Conservation (phyloP, 768 basidiomycete genomes). For the Psilocybe sp. region DNA sequence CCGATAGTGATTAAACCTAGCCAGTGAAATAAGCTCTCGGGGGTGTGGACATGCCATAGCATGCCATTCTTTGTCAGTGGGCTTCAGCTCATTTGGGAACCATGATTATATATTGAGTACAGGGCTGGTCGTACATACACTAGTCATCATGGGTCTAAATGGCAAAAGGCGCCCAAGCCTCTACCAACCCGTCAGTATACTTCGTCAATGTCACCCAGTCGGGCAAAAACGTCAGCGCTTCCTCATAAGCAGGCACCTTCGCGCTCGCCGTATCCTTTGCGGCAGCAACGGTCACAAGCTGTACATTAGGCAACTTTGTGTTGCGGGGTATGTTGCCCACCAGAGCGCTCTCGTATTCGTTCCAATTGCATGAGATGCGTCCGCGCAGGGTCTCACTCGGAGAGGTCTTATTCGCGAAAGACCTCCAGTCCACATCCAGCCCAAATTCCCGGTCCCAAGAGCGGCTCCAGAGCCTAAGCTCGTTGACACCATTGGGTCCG, state of each 20-base stretch:
- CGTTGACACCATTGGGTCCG: conserved; percentile 23
- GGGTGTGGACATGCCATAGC: no score
- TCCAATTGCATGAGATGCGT: conserved; percentile 61
- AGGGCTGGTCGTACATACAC: not conserved
- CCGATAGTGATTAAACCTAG: no score
- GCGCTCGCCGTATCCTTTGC: conserved; percentile 18
- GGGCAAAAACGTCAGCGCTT: conserved; percentile 61
- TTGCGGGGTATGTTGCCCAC: conserved; percentile 36
- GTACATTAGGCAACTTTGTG: conserved; percentile 6
- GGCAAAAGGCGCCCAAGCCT: conserved; percentile 39
- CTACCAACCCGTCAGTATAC: conserved; percentile 53
- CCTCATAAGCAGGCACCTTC: conserved; percentile 69
- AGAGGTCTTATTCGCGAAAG: not conserved
- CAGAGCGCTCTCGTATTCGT: conserved; percentile 61
- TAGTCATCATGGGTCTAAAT: not conserved
- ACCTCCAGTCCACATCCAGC: conserved; percentile 49
- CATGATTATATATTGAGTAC: no score
- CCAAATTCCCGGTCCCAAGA: conserved; percentile 52
- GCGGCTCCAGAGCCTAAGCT: conserved; percentile 59
- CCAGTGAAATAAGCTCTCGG: no score
- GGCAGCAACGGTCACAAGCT: not conserved
- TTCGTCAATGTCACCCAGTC: conserved; percentile 67
- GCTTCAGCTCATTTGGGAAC: no score
- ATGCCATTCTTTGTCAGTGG: no score
- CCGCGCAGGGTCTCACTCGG: conserved; percentile 27